Evolutionary conservation across 192 early-diverging fungal genomes (phyloP).

Genomic region (Coemansia sp.): DNA sequence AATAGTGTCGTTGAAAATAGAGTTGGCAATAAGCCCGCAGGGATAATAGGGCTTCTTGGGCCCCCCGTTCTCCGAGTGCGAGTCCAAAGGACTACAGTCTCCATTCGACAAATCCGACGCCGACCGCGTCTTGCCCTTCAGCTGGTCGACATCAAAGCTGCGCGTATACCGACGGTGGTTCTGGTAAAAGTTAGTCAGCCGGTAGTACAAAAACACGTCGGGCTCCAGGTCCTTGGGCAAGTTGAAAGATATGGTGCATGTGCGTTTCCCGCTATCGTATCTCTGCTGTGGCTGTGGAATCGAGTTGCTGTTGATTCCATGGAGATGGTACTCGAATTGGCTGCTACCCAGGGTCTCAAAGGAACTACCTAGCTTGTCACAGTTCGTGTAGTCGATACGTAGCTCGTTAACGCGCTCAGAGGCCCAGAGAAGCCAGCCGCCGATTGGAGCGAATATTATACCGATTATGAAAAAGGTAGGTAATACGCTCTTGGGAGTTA

Average conservation of each 20-base stretch:
- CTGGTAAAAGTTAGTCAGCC: constrained; percentile 98
- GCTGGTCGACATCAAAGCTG: constrained; percentile 80
- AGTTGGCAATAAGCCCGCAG: constrained; percentile 98
- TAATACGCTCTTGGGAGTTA: constrained; percentile 97
- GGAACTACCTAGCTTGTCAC: constrained; percentile 51
- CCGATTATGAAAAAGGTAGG: constrained; percentile 95
- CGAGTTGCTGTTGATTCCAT: constrained; percentile 31
- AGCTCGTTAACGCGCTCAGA: constrained; percentile 86
- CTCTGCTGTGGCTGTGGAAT: constrained; percentile 51
- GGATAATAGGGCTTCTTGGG: constrained; percentile 74
- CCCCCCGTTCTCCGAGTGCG: constrained; percentile 16
- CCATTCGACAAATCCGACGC: constrained; percentile 47
- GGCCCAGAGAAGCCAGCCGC: constrained; percentile 86
- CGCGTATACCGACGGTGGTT: constrained; percentile 98
- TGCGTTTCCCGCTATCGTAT: constrained; percentile 50
- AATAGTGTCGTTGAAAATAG: constrained; percentile 89
- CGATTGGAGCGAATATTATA: constrained; percentile 93
- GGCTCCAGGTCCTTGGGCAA: constrained; percentile 67
- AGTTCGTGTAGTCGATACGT: constrained; percentile 92
- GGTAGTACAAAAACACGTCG: constrained; percentile 92
- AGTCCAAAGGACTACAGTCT: constrained; percentile 65
- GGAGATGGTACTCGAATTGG: constrained; percentile 46
- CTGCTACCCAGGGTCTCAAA: constrained; percentile 5
- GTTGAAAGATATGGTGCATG: constrained; percentile 76
- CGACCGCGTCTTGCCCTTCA: constrained; percentile 64